Conservation (phyloP, 83 land plant species). For the Picea engelmannii region DNA sequence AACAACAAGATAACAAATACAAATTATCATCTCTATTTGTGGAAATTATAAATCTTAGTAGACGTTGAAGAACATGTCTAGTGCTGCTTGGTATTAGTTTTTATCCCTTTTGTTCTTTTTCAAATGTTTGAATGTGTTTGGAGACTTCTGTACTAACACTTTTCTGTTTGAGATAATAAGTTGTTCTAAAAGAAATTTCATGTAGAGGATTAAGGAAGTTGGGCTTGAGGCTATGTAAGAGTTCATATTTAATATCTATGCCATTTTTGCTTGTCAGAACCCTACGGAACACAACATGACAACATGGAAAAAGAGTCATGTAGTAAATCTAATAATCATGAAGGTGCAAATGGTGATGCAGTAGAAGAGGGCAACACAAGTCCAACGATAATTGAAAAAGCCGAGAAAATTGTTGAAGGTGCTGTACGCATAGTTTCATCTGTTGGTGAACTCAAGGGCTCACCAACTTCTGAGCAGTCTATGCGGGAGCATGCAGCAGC, state of each 20-base stretch:
- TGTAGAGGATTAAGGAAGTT: not conserved
- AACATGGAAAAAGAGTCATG: constrained; percentile 9
- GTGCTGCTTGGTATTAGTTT: not conserved
- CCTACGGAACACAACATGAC: constrained; percentile 3
- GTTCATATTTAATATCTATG: not conserved
- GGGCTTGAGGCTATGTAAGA: not conserved
- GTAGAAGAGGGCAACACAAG: not conserved
- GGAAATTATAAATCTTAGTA: no score
- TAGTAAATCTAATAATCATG: not conserved
- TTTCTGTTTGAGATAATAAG: not conserved
- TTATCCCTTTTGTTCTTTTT: not conserved
- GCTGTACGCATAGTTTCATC: constrained; percentile 9
- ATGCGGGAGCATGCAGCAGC: not conserved
- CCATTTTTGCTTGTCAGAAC: constrained; percentile 6
- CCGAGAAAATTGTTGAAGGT: constrained; percentile 13
- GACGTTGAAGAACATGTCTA: no score
- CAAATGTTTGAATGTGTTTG: not conserved
- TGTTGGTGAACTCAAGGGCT: constrained; percentile 10
- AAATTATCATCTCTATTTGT: no score
- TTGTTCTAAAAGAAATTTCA: not conserved
- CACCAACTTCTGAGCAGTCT: not conserved
- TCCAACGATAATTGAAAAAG: not conserved
- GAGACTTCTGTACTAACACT: not conserved
- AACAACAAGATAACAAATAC: no score
- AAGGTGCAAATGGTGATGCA: not conserved